phyloP scores from a whole-genome alignment of 2,329 filamentous ascomycete genomes.

The Zopfia rhizophila region DNA sequence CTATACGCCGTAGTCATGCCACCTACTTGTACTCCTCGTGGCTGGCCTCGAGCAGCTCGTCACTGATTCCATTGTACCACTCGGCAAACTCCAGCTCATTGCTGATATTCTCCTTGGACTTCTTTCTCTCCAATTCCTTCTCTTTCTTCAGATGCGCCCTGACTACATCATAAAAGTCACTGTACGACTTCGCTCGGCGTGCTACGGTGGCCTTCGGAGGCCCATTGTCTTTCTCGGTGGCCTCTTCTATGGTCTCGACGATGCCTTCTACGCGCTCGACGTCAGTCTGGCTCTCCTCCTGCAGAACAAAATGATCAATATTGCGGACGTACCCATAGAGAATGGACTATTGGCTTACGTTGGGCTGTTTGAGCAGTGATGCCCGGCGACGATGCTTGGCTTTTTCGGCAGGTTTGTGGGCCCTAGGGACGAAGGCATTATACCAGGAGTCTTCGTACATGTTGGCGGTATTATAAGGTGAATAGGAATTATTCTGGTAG shows the following conservation, averaged over 20 bases:
- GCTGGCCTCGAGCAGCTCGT: conserved; percentile 79
- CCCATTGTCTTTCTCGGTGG: conserved; percentile 61
- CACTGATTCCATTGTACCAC: conserved; percentile 70
- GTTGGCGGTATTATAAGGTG: conserved; percentile 37
- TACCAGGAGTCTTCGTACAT: conserved; percentile 92
- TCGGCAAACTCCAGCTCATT: conserved; percentile 68
- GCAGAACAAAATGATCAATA: conserved; percentile 54
- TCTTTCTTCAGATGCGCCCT: conserved; percentile 67
- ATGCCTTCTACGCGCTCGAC: conserved; percentile 66
- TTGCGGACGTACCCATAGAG: conserved; percentile 45
- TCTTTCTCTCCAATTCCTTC: conserved; percentile 53
- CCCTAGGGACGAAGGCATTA: conserved; percentile 73
- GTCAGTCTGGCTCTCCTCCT: conserved; percentile 67
- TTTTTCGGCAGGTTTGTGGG: conserved; percentile 61
- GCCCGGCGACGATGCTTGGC: conserved; percentile 72
- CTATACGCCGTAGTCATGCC: neutral
- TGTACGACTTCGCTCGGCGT: conserved; percentile 79
- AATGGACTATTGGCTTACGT: conserved; percentile 55
- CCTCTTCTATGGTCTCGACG: conserved; percentile 67
- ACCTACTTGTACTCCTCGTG: conserved; percentile 85
- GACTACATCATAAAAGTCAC: conserved; percentile 76
- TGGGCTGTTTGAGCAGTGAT: conserved; percentile 70
- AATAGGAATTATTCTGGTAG: conserved; percentile 15
- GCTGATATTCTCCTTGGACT: conserved; percentile 58
- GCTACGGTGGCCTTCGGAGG: conserved; percentile 74